These are phyloP conservation scores for Exophiala xenobiotica DNA, from an alignment of 2,329 filamentous ascomycete species.

Conservation along the genomic window DNA sequence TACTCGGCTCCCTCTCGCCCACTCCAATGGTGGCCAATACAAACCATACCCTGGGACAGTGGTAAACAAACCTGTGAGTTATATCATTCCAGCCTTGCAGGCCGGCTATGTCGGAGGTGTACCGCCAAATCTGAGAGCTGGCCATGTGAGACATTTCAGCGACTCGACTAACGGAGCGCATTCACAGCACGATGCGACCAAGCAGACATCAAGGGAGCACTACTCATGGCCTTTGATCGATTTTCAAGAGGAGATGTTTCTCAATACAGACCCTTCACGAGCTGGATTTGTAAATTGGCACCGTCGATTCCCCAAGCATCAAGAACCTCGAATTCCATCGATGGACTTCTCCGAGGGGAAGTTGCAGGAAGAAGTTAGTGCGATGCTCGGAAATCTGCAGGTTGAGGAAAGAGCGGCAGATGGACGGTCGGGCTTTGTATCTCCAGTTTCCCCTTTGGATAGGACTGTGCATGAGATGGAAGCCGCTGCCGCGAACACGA, in stretches of 20 bases:
- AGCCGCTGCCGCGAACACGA: neutral
- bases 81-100: conserved; percentile 17
- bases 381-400: conserved; percentile 5
- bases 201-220: neutral
- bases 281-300: neutral
- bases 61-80: conserved; percentile 8
- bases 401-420: neutral
- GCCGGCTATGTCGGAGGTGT: conserved; percentile 18
- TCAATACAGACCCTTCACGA: conserved; percentile 15
- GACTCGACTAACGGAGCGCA: neutral
- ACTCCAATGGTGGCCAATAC: neutral
- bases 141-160: conserved; percentile 1
- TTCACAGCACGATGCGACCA: neutral
- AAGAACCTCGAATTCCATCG: conserved; percentile 20
- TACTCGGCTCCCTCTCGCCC: neutral
- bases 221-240: conserved; percentile 22
- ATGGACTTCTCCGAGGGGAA: conserved; percentile 5
- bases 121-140: conserved; percentile 11
- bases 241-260: conserved; percentile 18
- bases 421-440: conserved; percentile 1
- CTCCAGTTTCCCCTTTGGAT: conserved; percentile 3
- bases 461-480: conserved; percentile 7
- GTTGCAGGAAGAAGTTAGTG: conserved; percentile 9
- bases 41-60: conserved; percentile 11
- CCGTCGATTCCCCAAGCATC: conserved; percentile 10